phyloP scores from a whole-genome alignment of 768 basidiomycete species.

The Xerocomellus intermedius region DNA sequence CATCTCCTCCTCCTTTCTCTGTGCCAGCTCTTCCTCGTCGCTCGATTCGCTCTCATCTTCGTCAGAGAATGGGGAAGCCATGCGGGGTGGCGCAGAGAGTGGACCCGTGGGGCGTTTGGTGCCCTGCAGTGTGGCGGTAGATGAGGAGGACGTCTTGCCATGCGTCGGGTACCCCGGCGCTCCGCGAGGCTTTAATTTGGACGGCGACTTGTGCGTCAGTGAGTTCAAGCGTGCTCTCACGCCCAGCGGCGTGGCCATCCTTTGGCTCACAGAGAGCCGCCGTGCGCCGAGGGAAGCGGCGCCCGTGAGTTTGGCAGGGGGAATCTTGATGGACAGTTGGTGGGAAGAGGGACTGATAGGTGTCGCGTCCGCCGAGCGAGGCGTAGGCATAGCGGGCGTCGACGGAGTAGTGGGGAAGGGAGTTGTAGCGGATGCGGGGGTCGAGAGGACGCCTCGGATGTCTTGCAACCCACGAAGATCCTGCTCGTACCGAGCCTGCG shows the following conservation, averaged over 20 bases:
- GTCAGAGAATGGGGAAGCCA: conserved; percentile 52
- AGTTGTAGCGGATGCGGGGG: conserved; percentile 39
- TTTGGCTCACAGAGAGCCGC: conserved; percentile 40
- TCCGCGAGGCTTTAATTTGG: conserved; percentile 27
- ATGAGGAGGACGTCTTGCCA: conserved; percentile 62
- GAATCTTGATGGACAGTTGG: conserved; percentile 29
- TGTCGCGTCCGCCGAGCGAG: conserved; percentile 15
- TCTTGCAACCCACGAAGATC: conserved; percentile 78
- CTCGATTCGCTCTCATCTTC: conserved; percentile 53
- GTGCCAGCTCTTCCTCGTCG: conserved; percentile 54
- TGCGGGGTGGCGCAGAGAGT: conserved; percentile 34
- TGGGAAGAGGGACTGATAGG: conserved; percentile 12
- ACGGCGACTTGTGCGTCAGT: conserved; percentile 50
- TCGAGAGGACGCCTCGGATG: conserved; percentile 56
- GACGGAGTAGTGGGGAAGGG: conserved; percentile 22
- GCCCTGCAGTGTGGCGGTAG: conserved; percentile 67
- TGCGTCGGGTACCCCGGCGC: conserved; percentile 8
- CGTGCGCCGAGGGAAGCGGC: conserved; percentile 11
- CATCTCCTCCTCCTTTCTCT: conserved; percentile 64
- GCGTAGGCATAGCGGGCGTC: conserved; percentile 6
- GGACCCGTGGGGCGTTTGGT: conserved; percentile 30
- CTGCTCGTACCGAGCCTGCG: conserved; percentile 81
- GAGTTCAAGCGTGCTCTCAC: conserved; percentile 74
- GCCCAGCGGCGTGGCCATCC: conserved; percentile 53
- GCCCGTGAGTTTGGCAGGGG: conserved; percentile 10